A percentile compares a stretch with the other conserved stretches of the same genome.
Conservation (phyloP, 352 stramenopile genomes). For the Plasmopara halstedii region DNA sequence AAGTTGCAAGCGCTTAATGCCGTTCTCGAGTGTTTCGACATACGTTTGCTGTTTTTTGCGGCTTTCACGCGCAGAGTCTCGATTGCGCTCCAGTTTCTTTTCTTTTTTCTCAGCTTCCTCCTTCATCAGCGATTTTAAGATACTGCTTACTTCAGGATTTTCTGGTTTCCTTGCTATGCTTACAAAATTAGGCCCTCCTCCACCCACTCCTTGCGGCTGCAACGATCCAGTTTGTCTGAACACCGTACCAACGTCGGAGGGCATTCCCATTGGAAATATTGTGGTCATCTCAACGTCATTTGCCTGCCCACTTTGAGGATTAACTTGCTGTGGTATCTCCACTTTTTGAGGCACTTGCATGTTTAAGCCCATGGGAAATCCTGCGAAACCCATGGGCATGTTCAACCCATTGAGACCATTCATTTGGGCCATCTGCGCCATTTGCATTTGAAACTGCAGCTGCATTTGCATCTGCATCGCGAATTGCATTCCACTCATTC, state of each 20-base stretch:
- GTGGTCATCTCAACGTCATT: slow-evolving; percentile 28
- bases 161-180: slow-evolving; percentile 76
- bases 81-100: slow-evolving; percentile 85
- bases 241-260: slow-evolving; percentile 4
- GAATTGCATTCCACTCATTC: slow-evolving; percentile 20
- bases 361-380: slow-evolving; percentile 38
- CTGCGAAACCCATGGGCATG: slow-evolving; percentile 39
- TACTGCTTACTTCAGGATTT: slow-evolving; percentile 73
- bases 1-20: slow-evolving; percentile 82
- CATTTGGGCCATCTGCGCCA: slow-evolving; percentile 40
- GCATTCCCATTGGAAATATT: slow-evolving; percentile 2
- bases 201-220: slow-evolving; percentile 38
- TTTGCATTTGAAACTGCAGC: slow-evolving; percentile 28
- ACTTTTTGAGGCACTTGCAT: slow-evolving; percentile 42
- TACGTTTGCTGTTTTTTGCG: slow-evolving; percentile 85
- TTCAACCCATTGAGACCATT: slow-evolving; percentile 35
- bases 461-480: slow-evolving; percentile 34
- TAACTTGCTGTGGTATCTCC: slow-evolving; percentile 26
- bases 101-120: slow-evolving; percentile 87
- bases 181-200: slow-evolving; percentile 45
- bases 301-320: slow-evolving; percentile 20
- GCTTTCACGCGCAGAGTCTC: slow-evolving; percentile 76
- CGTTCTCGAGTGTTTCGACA: slow-evolving; percentile 78
- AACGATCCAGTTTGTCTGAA: slow-evolving; percentile 29
- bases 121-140: slow-evolving; percentile 82